Evolutionary conservation across 2,329 filamentous ascomycete genomes (phyloP), one percentile per base, ranked within the genome.

Genomic region (Metarhizium album): DNA sequence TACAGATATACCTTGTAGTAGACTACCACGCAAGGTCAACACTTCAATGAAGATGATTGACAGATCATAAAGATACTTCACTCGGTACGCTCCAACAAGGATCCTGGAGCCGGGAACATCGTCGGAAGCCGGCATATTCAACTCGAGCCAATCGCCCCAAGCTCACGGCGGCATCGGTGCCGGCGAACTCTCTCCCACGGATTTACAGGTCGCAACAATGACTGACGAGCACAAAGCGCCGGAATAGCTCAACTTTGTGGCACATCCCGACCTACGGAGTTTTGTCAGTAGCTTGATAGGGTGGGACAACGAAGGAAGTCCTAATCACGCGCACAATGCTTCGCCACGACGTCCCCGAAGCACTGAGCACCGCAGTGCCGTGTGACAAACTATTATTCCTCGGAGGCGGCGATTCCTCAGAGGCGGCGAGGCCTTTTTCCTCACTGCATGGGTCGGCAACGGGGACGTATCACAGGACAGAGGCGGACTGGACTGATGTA

Each of bases 301-400:
- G 18, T 50, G 67, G 29, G 63, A 76, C 45, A 33, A 38, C 31
- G 45, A 47, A 24, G 45, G 45, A 47, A 24, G 45, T 47, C 14
- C 45, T 47, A 2, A 29, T 47, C 29, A 29, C 24, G 31, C 45
- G 45, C 35, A 76, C 73, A 6, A 59, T 79, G 24, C 61, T 80
- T 0, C 45, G 45, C 8, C 45, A 47, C 45, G 38, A 47, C 45
- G 45, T 47, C 45, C 45, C 45, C 14, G 45, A 18, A 3, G 45
- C 29, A n/a, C 45, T 37, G 24, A 47, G 45, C 31, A 79, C 78
- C 53, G 75, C 76, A 0, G 75, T 80, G 9, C 76, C 79, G 54
- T 79, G 79, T 55, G 76, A 79, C 57, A 75, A 79, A 63, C 78
- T 78, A 38, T n/a, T n/a, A n/a, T 79, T 79, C 57, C 59, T 79